Conservation (phyloP, 108 stramenopile species). For the Thalassiosira profunda region DNA sequence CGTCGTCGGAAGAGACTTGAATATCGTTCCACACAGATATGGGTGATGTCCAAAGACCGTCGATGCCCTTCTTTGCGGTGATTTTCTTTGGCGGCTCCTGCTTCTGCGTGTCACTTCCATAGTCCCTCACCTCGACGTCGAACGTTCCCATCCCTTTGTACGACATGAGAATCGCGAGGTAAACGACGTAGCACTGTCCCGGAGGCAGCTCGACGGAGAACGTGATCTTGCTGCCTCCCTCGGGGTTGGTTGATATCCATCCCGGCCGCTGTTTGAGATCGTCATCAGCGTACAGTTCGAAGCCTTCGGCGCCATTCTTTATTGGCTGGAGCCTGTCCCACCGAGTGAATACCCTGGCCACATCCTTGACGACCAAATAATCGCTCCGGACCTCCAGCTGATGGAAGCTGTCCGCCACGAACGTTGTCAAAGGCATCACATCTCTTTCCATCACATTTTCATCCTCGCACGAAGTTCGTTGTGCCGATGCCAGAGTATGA, state of each 20-base stretch:
- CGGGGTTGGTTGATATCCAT: constrained; percentile 64
- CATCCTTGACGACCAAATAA: constrained; percentile 63
- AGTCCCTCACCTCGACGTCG: constrained; percentile 45
- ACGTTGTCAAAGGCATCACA: constrained; percentile 43
- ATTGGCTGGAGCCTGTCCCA: constrained; percentile 46
- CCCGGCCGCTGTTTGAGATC: constrained; percentile 44
- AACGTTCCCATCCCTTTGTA: constrained; percentile 63
- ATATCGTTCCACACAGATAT: constrained; percentile 65
- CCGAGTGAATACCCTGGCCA: constrained; percentile 45
- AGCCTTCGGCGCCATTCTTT: constrained; percentile 24
- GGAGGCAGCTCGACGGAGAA: constrained; percentile 57
- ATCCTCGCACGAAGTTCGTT: constrained; percentile 29
- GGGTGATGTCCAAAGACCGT: constrained; percentile 55
- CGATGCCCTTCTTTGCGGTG: constrained; percentile 29
- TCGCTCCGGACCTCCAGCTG: constrained; percentile 38
- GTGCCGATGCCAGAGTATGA: constrained; percentile 46
- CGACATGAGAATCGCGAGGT: constrained; percentile 57
- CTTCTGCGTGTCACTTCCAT: constrained; percentile 9
- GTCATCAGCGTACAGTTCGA: constrained; percentile 45
- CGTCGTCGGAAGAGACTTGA: constrained; percentile 43
- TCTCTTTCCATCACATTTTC: constrained; percentile 1
- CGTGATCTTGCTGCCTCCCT: constrained; percentile 46
- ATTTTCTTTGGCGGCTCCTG: constrained; percentile 3
- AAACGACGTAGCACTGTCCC: constrained; percentile 51
- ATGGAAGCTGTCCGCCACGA: constrained; percentile 38